Evolutionary conservation across 306 rosid species (phyloP), one percentile per base, ranked within the genome.

Genomic region (Lupinus albus): DNA sequence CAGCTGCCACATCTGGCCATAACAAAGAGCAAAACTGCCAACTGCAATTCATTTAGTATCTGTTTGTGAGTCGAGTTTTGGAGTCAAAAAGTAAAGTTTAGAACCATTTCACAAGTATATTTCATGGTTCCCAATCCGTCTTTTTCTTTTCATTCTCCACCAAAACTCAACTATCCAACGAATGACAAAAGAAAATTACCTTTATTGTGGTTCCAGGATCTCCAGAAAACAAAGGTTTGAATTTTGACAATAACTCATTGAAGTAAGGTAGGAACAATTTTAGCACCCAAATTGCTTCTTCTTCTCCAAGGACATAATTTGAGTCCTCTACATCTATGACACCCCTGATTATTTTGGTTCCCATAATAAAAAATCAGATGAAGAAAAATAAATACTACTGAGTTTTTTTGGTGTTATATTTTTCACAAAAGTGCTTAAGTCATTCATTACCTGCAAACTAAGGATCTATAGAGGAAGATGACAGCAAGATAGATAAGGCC

Each of bases 1-100:
- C 76, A 85, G 78, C 80, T 89, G 60, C 98, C 96, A 77, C 98
- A 84, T 77, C 92, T 89, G 2, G 98, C 98, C 64, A 92, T 78
- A 71, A 89, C 88, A 75, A 92, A 89, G 44, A 92, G 98, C 78
- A 87, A 65, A 25, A 81, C 86, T 42, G 96, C 95, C 83, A 92
- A 60, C 98, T 92, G 95, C 86, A 76, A 11, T 60, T n/a, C n/a
- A n/a, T n/a, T n/a, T n/a, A n/a, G n/a, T n/a, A n/a, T n/a, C n/a
- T n/a, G n/a, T n/a, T n/a, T n/a, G n/a, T n/a, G n/a, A n/a, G n/a
- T n/a, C n/a, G n/a, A n/a, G n/a, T n/a, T n/a, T n/a, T n/a, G n/a
- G n/a, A n/a, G n/a, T n/a, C n/a, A n/a, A n/a, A n/a, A n/a, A n/a
- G n/a, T n/a, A n/a, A n/a, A n/a, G n/a, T n/a, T n/a, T n/a, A n/a